Conservation (phyloP, 2,329 filamentous ascomycete species). For the Pseudocercospora vitis region DNA sequence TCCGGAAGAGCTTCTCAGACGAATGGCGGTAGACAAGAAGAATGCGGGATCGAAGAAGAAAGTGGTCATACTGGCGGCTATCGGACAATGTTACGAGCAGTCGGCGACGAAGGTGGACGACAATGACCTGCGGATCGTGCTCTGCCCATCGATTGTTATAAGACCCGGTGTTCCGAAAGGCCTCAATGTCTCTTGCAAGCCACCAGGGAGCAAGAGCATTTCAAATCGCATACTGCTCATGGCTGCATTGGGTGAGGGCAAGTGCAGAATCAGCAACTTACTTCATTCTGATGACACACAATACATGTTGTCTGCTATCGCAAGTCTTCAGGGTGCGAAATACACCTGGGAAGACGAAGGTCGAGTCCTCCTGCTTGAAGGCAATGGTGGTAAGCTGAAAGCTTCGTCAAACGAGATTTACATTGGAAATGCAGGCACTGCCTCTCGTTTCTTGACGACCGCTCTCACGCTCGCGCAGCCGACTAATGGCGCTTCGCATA, state of each 20-base stretch:
- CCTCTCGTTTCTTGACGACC: conserved; percentile 90
- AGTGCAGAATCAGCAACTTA: conserved; percentile 85
- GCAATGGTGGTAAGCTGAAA: conserved; percentile 80
- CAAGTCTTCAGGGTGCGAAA: conserved; percentile 77
- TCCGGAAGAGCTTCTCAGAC: conserved; percentile 79
- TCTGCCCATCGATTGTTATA: conserved; percentile 76
- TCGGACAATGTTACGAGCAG: conserved; percentile 84
- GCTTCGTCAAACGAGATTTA: conserved; percentile 79
- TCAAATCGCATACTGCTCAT: conserved; percentile 95
- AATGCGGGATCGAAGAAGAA: conserved; percentile 95
- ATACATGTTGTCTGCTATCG: conserved; percentile 93
- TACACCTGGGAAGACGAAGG: conserved; percentile 95
- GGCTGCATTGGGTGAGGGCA: conserved; percentile 81
- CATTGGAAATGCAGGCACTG: conserved; percentile 93
- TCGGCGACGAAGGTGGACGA: conserved; percentile 83
- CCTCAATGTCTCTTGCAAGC: conserved; percentile 72
- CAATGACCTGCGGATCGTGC: conserved; percentile 73
- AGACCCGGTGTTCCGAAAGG: conserved; percentile 67
- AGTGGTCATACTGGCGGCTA: conserved; percentile 85
- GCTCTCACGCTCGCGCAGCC: conserved; percentile 81
- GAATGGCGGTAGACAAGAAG: conserved; percentile 99
- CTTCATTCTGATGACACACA: conserved; percentile 96
- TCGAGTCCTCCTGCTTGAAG: conserved; percentile 83
- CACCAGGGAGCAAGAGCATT: conserved; percentile 95
- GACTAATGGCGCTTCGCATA: conserved; percentile 61